A percentile compares a stretch with the other conserved stretches of the same genome.
Evolutionary conservation across 106 monocot genomes (phyloP).

Genomic region (Allium cepa): DNA sequence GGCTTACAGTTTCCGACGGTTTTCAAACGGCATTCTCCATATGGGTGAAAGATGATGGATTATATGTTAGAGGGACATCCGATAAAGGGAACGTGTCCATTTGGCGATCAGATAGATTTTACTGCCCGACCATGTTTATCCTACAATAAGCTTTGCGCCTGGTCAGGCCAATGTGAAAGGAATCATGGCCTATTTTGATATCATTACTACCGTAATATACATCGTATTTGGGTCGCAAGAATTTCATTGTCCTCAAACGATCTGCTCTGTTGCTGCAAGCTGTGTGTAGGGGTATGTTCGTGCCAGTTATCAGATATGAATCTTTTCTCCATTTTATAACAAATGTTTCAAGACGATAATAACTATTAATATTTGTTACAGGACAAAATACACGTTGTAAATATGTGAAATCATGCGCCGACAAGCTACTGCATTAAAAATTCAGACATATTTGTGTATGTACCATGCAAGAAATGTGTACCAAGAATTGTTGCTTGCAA

Average conservation of each 20-base stretch:
- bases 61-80: no score
- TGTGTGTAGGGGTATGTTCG: constrained; percentile 40
- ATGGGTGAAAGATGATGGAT: no score
- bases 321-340: not conserved
- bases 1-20: no score
- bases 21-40: no score
- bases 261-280: constrained; percentile 35
- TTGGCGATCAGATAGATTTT: no score
- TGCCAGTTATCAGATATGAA: not conserved
- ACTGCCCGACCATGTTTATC: no score
- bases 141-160: no score
- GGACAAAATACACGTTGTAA: constrained; percentile 47
- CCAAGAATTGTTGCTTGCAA: constrained; percentile 23
- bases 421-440: constrained; percentile 34
- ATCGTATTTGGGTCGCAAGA: constrained; percentile 31
- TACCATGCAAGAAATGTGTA: constrained; percentile 28
- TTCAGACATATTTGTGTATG: constrained; percentile 34
- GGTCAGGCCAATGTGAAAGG: no score
- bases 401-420: constrained; percentile 20
- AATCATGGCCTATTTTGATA: no score
- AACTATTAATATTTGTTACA: constrained; percentile 13
- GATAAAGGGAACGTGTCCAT: no score
- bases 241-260: constrained; percentile 23
- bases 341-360: not conserved
- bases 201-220: no score